phyloP scores from a whole-genome alignment of 2,329 filamentous ascomycete species.

The Colletotrichum scovillei region DNA sequence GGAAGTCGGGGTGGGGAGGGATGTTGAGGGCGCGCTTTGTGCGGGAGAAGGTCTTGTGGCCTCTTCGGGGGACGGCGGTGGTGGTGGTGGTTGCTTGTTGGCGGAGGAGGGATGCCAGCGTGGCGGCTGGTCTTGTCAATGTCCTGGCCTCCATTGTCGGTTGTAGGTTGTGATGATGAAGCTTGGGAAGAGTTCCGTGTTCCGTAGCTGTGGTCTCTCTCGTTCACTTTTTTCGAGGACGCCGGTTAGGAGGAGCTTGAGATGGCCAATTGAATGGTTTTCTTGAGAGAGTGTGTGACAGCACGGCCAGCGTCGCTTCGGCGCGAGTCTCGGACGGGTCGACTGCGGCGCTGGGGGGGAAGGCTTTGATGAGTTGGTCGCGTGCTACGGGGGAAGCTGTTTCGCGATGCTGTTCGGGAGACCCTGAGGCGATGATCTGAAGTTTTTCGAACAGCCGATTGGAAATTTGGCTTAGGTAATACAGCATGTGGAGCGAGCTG shows the following conservation, averaged over 20 bases:
- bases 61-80: slow-evolving; percentile 46
- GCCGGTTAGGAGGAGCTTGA: background rate
- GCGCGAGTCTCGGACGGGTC: background rate
- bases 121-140: slow-evolving; percentile 46
- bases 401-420: background rate
- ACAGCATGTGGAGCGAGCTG: slow-evolving; percentile 9
- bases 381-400: background rate
- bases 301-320: slow-evolving; percentile 33
- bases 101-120: slow-evolving; percentile 42
- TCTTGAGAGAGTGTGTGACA: background rate
- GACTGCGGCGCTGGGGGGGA: background rate
- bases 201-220: background rate
- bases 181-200: background rate
- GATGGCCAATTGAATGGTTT: slow-evolving; percentile 7
- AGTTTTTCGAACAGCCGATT: slow-evolving; percentile 28
- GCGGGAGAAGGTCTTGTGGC: slow-evolving; percentile 62
- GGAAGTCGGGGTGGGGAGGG: slow-evolving; percentile 70
- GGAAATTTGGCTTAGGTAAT: slow-evolving; percentile 31
- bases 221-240: background rate
- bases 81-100: slow-evolving; percentile 25
- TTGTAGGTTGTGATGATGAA: background rate
- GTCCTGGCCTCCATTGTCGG: slow-evolving; percentile 33
- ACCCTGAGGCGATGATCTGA: slow-evolving; percentile 24
- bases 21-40: slow-evolving; percentile 70
- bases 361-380: slow-evolving; percentile 8